Percentiles rank a stretch among this genome's conserved stretches.
Conservation (phyloP, 2,329 filamentous ascomycete species). For the Scolecobasidium constrictum region DNA sequence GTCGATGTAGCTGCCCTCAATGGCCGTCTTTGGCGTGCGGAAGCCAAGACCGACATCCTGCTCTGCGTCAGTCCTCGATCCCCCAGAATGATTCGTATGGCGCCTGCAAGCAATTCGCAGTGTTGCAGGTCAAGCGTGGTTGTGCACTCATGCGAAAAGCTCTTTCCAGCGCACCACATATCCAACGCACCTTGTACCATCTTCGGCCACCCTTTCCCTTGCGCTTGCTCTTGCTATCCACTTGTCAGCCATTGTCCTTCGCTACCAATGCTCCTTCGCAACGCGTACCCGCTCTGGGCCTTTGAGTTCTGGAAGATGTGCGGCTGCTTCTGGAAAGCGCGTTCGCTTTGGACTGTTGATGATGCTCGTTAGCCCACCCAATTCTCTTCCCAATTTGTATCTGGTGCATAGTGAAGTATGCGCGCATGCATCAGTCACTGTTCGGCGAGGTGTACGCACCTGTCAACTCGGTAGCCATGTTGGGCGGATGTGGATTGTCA, state of each 20-base stretch:
- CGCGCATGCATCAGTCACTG: conserved; percentile 17
- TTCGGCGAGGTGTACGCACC: conserved; percentile 18
- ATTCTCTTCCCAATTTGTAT: too few relatives aligned
- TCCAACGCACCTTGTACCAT: conserved; percentile 75
- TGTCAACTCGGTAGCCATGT: conserved; percentile 31
- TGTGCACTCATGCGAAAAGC: too few relatives aligned
- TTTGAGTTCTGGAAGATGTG: conserved; percentile 99
- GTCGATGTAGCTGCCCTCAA: conserved; percentile 99
- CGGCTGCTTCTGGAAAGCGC: conserved; percentile 95
- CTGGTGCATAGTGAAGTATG: too few relatives aligned
- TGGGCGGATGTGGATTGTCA: not conserved
- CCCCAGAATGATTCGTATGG: too few relatives aligned
- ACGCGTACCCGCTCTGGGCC: conserved; percentile 49
- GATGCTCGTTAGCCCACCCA: conserved; percentile 55
- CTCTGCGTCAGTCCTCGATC: not conserved
- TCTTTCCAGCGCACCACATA: too few relatives aligned
- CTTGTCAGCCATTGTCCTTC: not conserved
- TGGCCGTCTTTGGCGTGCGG: conserved; percentile 95
- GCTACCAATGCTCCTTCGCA: not conserved
- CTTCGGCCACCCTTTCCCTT: conserved; percentile 86
- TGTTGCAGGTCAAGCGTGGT: too few relatives aligned
- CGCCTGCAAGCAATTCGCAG: too few relatives aligned
- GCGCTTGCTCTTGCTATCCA: conserved; percentile 57
- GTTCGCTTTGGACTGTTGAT: conserved; percentile 85
- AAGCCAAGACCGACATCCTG: conserved; percentile 95